Evolutionary conservation across 371 early-diverging fungal genomes (phyloP), one percentile per base, ranked within the genome.

Genomic region (Lichtheimia ramosa): DNA sequence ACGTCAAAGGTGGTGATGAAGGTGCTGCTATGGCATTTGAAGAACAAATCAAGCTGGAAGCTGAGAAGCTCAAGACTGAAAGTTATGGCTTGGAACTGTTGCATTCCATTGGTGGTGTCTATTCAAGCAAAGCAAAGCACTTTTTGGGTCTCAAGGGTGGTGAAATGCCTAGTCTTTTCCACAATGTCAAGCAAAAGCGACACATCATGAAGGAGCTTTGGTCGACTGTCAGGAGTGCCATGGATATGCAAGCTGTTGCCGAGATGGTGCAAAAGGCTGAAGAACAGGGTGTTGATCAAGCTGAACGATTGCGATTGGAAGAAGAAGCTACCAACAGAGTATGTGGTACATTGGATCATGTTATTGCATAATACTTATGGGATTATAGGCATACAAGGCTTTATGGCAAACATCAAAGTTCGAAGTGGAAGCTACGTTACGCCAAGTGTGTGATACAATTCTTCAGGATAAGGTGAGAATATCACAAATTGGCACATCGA

Each of bases 341-440:
- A 64, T 40, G 49, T 48, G 12, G 25, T 16, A 27, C n/a, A 21
- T 54, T 8, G 18, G 46, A 58, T 48, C 23, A 50, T 40, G 7
- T 55, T 48, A 18, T 10, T 46, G 21, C 18, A 25, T 50, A 21
- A 15, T 50, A 15, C 25, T 50, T 14, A 50, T 15, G 0, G 24
- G 1, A 0, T 50, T 50, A 20, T 83, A 90, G 77, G 91, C 92
- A 18, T 78, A 96, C 62, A 89, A 94, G 64, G 93, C 95, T 1
- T 82, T 98, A 57, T 97, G 97, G 97, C 85, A 92, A 70, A 94
- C 93, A 10, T 91, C 91, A 40, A 94, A 94, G 65, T 82, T 98
- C 56, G 98, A 98, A 69, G 94, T 98, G 5, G 94, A 96, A 66
- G 86, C 72, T 10, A 81, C 77, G 2, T 71, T 97, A 57, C 85